Percentiles rank a stretch among this genome's conserved stretches.
These are phyloP conservation scores for Trichocladium uniseriatum DNA, from an alignment of 495 filamentous ascomycete genomes.

Conservation along the genomic window DNA sequence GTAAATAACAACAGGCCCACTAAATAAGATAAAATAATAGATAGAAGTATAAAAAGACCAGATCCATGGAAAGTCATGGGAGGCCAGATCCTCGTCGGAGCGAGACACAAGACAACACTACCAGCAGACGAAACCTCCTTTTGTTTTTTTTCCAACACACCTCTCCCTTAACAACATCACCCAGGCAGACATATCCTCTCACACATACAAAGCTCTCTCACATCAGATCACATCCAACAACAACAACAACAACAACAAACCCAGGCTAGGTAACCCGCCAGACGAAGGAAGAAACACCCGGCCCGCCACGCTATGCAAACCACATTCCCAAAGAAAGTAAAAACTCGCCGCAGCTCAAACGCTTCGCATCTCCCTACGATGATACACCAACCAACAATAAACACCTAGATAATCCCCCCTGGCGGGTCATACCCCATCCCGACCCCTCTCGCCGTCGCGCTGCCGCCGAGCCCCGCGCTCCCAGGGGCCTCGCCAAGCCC, in stretches of 20 bases:
- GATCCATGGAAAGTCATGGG: too few species aligned
- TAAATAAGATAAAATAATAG: not conserved
- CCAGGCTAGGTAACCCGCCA: not conserved
- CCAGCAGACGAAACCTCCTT: not conserved
- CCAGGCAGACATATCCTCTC: not conserved
- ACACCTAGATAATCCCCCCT: slow-evolving; percentile 43
- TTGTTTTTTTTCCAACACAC: not conserved
- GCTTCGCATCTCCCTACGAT: too few species aligned
- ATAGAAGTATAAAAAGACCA: not conserved
- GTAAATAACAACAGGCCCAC: not conserved
- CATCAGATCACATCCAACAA: too few species aligned
- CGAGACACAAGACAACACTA: too few species aligned
- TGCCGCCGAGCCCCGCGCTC: slow-evolving; percentile 37
- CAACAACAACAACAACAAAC: too few species aligned
- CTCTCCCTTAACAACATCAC: not conserved
- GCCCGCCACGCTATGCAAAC: slow-evolving; percentile 8
- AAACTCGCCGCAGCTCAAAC: not conserved
- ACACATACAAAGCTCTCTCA: too few species aligned
- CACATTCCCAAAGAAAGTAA: not conserved
- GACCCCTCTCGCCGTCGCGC: slow-evolving; percentile 24
- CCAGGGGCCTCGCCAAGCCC: slow-evolving; percentile 29
- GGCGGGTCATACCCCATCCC: slow-evolving; percentile 41
- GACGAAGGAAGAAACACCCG: not conserved
- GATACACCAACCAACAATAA: too few species aligned
- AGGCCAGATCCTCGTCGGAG: too few species aligned